Evolutionary conservation across 2,329 filamentous ascomycete species (phyloP).

Genomic region (Neofusicoccum kwambonambiense): DNA sequence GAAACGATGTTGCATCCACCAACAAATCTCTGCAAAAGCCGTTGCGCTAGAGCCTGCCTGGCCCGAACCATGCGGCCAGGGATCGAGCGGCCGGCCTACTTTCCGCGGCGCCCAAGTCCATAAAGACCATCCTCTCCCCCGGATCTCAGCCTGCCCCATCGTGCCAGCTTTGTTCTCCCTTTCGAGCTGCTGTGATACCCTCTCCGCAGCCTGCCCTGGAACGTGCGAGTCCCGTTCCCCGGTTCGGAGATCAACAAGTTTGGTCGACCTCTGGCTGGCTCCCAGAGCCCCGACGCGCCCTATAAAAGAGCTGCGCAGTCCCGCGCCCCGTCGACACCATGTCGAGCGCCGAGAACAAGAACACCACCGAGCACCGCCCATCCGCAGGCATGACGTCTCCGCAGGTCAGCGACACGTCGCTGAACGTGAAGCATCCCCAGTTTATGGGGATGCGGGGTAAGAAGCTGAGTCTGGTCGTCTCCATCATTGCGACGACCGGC

Average conservation of each 20-base stretch:
- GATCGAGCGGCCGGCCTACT: conserved; percentile 1
- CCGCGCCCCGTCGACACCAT: neutral
- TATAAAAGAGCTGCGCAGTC: neutral
- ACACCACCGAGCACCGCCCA: conserved; percentile 17
- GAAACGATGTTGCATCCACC: conserved; percentile 20
- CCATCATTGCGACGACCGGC: conserved; percentile 63
- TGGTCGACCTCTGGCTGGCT: conserved; percentile 15
- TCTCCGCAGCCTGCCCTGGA: neutral
- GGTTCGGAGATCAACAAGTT: neutral
- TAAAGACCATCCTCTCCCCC: conserved; percentile 11
- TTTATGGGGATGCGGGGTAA: conserved; percentile 61
- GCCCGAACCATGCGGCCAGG: neutral
- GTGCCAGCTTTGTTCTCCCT: neutral
- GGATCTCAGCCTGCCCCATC: conserved; percentile 6
- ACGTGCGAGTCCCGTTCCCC: conserved; percentile 10
- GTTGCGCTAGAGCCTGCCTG: conserved; percentile 10
- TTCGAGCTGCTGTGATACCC: neutral
- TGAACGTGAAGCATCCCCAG: conserved; percentile 30
- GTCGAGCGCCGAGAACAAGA: neutral
- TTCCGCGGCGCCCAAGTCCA: neutral
- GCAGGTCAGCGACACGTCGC: neutral
- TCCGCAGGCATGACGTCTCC: conserved; percentile 25
- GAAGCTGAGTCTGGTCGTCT: conserved; percentile 57
- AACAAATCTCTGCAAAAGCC: conserved; percentile 17
- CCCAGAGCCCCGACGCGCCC: neutral